Conservation (phyloP, 1,284 basidiomycete genomes). For the Lentinus polychrous region DNA sequence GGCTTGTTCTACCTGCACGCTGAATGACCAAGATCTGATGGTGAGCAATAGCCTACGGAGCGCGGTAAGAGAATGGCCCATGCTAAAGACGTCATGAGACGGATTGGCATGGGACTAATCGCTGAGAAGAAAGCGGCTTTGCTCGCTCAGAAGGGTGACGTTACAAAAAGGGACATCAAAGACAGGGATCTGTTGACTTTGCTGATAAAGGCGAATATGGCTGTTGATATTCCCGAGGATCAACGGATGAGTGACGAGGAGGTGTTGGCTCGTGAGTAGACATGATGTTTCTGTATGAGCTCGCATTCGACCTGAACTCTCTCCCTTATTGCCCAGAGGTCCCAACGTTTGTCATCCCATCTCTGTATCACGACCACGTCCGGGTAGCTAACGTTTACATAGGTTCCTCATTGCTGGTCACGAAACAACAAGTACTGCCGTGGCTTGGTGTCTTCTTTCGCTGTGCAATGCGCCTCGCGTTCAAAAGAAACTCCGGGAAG, state of each 20-base stretch:
- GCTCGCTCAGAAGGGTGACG: constrained; percentile 4
- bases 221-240: constrained; percentile 44
- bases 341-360: constrained; percentile 29
- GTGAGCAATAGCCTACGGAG: background rate
- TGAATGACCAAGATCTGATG: background rate
- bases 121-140: constrained; percentile 34
- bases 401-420: constrained; percentile 63
- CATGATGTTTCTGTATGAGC: background rate
- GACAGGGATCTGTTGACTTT: constrained; percentile 46
- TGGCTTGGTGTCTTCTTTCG: constrained; percentile 58
- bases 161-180: constrained; percentile 24
- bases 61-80: background rate
- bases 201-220: constrained; percentile 24
- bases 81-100: constrained; percentile 7
- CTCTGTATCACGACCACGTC: background rate
- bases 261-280: constrained; percentile 44
- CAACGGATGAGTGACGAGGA: constrained; percentile 69
- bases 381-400: background rate
- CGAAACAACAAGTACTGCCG: constrained; percentile 49
- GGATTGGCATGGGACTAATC: constrained; percentile 40
- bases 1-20: background rate
- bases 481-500: constrained; percentile 65
- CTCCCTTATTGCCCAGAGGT: constrained; percentile 26
- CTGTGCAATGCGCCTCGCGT: constrained; percentile 47
- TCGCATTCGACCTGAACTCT: background rate